Evolutionary conservation across 805 yeast genomes (phyloP), one percentile per base, ranked within the genome.

Genomic region (Myxozyma neglecta): DNA sequence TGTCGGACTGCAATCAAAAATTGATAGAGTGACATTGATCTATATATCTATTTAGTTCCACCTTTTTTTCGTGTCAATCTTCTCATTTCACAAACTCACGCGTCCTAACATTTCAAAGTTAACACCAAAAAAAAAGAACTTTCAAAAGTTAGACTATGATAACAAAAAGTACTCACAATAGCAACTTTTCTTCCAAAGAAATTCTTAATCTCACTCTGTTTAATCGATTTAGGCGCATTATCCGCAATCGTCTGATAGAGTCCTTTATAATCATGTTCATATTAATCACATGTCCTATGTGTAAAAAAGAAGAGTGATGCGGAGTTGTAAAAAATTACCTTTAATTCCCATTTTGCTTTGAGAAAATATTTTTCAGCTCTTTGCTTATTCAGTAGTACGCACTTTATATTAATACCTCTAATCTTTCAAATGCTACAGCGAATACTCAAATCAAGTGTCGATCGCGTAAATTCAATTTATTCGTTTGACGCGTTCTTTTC

Each of bases 121-220:
- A 55, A 44, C 46, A 42, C n/a, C n/a, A n/a, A n/a, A n/a, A n/a
- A n/a, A n/a, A 16, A 1, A 53, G n/a, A 14, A 48, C 39, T 7
- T 8, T 14, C 9, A 9, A 32, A 10, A 45, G 14, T 20, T 5
- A 16, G 36, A 39, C n/a, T 55, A 29, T 46, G 13, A 36, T 8
- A 48, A 10, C 18, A 24, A 20, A n/a, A n/a, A 8, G 39, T 16
- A 54, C 71, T 20, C 52, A 74, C 93, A 63, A 94, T 92, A 62
- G 99, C 99, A n/a, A 94, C 96, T 77, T 94, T 94, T 49, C 98
- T 80, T 0, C 99, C 99, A 70, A 89, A 88, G 51, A 91, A 83
- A 14, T 88, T 80, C 75, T 93, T 93, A 78, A 93, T 87, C 67
- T 90, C 97, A 60, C 84, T 82, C 58, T 85, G 84, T 65, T 84